These are phyloP conservation scores for Calonectria hawksworthii DNA, from an alignment of 2,329 filamentous ascomycete species.

Conservation along the genomic window DNA sequence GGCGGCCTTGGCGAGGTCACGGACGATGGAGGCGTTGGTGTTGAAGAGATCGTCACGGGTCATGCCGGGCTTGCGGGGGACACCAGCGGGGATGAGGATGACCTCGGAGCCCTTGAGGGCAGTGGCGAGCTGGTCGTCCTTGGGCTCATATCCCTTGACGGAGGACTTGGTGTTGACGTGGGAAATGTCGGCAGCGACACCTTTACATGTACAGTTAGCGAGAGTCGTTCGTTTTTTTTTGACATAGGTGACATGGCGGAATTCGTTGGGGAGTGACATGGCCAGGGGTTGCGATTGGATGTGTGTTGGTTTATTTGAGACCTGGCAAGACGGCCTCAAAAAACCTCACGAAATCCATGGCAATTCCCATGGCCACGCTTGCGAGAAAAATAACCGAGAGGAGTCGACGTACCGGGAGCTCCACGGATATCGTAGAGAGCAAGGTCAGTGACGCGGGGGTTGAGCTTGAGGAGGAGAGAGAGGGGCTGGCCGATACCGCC, in stretches of 20 bases:
- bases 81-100: slow-evolving; percentile 97
- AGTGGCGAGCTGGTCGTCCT: slow-evolving; percentile 79
- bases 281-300: background rate
- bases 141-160: slow-evolving; percentile 90
- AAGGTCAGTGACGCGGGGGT: slow-evolving; percentile 93
- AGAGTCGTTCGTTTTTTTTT: slow-evolving; percentile 22
- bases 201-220: slow-evolving; percentile 60
- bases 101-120: slow-evolving; percentile 91
- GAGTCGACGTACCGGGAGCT: slow-evolving; percentile 81
- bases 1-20: slow-evolving; percentile 95
- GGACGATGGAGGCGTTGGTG: slow-evolving; percentile 99
- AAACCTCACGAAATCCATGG: background rate
- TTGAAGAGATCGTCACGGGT: slow-evolving; percentile 99
- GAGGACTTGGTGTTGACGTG: slow-evolving; percentile 99
- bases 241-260: slow-evolving; percentile 34
- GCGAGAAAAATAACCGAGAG: background rate
- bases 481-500: slow-evolving; percentile 99
- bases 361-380: background rate
- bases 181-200: slow-evolving; percentile 97
- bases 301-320: background rate
- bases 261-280: background rate
- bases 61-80: slow-evolving; percentile 99
- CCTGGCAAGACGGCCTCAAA: background rate
- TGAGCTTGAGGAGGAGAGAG: slow-evolving; percentile 98
- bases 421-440: slow-evolving; percentile 98